A percentile compares a stretch with the other conserved stretches of the same genome.
Evolutionary conservation across 2,329 filamentous ascomycete species (phyloP).

Genomic region (Aureobasidium sp.): DNA sequence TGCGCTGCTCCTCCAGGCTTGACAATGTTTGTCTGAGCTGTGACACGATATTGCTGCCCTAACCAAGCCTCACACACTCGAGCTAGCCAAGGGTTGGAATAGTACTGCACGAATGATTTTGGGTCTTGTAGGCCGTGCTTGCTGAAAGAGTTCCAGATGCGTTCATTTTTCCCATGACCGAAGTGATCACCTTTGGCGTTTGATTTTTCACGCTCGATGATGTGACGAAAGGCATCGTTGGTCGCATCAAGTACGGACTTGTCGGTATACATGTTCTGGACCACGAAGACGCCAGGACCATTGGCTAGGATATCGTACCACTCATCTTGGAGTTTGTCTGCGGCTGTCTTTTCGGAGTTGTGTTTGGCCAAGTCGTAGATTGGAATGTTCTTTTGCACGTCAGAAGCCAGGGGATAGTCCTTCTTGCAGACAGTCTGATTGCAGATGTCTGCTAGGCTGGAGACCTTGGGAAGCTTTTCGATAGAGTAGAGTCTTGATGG

Average conservation of each 20-base stretch:
- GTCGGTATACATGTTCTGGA: conserved; percentile 44
- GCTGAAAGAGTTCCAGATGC: conserved; percentile 59
- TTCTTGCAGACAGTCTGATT: conserved; percentile 28
- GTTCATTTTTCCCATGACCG: conserved; percentile 46
- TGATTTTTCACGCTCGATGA: conserved; percentile 39
- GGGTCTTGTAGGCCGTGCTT: conserved; percentile 50
- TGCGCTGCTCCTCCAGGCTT: conserved; percentile 50
- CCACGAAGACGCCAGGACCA: conserved; percentile 53
- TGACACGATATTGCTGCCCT: conserved; percentile 51
- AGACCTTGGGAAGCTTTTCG: neutral
- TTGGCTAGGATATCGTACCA: conserved; percentile 49
- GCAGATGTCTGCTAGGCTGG: neutral
- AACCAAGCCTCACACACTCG: conserved; percentile 48
- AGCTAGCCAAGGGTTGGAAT: conserved; percentile 50
- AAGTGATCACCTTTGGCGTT: conserved; percentile 51
- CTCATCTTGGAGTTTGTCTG: conserved; percentile 46
- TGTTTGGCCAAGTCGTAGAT: conserved; percentile 43
- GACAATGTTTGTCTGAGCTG: conserved; percentile 55
- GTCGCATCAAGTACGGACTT: conserved; percentile 35
- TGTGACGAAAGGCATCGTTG: conserved; percentile 39
- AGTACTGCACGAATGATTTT: conserved; percentile 47
- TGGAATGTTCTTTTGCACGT: conserved; percentile 44
- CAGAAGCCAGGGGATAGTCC: conserved; percentile 41
- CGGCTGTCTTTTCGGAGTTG: conserved; percentile 24
- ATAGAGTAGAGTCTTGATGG: neutral